phyloP scores from a whole-genome alignment of 345 rosid species.

The Dimocarpus longan region DNA sequence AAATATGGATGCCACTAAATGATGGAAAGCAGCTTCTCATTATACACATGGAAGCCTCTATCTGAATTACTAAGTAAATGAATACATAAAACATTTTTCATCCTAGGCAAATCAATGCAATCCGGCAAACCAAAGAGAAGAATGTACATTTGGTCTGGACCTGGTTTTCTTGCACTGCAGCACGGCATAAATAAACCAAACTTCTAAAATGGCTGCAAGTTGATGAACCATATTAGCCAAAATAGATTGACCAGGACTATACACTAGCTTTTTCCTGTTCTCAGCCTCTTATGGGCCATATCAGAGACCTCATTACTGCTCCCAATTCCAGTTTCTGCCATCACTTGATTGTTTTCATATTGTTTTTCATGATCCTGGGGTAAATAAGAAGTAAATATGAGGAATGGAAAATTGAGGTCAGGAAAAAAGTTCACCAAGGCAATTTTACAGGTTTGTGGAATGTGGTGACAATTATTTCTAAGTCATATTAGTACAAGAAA shows the following conservation, averaged over 20 bases:
- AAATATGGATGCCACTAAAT: neutral
- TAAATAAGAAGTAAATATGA: neutral
- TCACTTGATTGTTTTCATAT: conserved; percentile 34
- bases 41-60: conserved; percentile 30
- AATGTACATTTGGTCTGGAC: conserved; percentile 44
- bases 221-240: conserved; percentile 16
- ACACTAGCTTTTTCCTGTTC: conserved; percentile 40
- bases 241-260: conserved; percentile 17
- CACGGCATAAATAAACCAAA: conserved; percentile 17
- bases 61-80: conserved; percentile 12
- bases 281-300: conserved; percentile 47
- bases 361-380: conserved; percentile 42
- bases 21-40: conserved; percentile 24
- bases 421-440: neutral
- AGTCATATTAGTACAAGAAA: too few relatives aligned
- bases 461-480: neutral
- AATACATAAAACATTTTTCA: conserved; percentile 19
- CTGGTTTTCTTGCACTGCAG: conserved; percentile 13
- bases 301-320: conserved; percentile 38
- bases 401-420: neutral
- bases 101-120: conserved; percentile 16
- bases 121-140: conserved; percentile 26
- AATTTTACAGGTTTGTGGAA: neutral
- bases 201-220: conserved; percentile 7
- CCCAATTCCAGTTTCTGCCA: conserved; percentile 37